A percentile compares a stretch with the other conserved stretches of the same genome.
Evolutionary conservation across 1,284 basidiomycete species (phyloP).

Genomic region (Ustilago esculenta): DNA sequence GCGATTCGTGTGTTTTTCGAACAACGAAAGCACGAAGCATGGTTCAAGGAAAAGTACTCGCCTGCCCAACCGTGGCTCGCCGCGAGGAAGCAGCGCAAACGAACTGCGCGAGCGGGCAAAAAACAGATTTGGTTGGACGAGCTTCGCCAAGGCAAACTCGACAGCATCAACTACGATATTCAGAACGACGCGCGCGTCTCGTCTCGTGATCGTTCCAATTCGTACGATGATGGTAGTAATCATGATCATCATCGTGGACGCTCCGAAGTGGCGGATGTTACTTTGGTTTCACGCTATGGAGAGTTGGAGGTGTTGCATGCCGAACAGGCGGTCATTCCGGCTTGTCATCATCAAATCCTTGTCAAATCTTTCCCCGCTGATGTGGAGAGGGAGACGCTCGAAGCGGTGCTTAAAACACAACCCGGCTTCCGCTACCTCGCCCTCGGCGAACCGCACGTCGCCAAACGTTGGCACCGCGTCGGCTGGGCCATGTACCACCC

Average conservation of each 20-base stretch:
- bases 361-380: slow-evolving; percentile 55
- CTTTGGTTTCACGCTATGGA: slow-evolving; percentile 42
- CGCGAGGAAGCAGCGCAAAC: slow-evolving; percentile 39
- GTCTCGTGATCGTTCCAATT: slow-evolving; percentile 2
- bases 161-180: slow-evolving; percentile 55
- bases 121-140: slow-evolving; percentile 57
- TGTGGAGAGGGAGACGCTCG: slow-evolving; percentile 45
- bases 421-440: slow-evolving; percentile 61
- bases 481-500: slow-evolving; percentile 62
- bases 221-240: slow-evolving; percentile 18
- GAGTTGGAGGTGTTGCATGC: slow-evolving; percentile 30
- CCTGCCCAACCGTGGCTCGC: slow-evolving; percentile 31
- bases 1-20: slow-evolving; percentile 55
- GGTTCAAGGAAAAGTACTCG: slow-evolving; percentile 63
- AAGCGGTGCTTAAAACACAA: slow-evolving; percentile 45
- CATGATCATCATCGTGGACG: slow-evolving; percentile 23
- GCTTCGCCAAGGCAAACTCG: slow-evolving; percentile 51
- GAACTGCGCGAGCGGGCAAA: slow-evolving; percentile 47
- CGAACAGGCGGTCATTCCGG: slow-evolving; percentile 49
- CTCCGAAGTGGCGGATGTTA: slow-evolving; percentile 31
- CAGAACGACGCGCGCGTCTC: slow-evolving; percentile 12
- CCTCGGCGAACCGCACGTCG: slow-evolving; percentile 57
- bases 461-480: slow-evolving; percentile 53
- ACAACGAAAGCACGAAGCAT: slow-evolving; percentile 50
- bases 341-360: slow-evolving; percentile 54